Conservation (phyloP, 148 eudicot genomes). For the Heliosperma pusillum region DNA sequence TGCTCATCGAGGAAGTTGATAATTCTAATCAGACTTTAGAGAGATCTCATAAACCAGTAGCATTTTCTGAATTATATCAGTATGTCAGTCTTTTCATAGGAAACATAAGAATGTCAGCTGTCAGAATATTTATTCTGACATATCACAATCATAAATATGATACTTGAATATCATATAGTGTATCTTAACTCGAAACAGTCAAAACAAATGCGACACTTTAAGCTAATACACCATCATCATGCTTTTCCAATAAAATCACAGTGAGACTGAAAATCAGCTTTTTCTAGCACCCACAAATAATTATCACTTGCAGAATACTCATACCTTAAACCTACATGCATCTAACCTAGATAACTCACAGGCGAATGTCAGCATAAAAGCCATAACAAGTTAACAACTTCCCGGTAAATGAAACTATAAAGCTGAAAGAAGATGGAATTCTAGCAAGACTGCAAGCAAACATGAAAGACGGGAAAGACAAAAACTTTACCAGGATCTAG, state of each 20-base stretch:
- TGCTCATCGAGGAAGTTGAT: constrained; percentile 25
- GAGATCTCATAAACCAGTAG: background rate
- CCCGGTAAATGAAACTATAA: background rate
- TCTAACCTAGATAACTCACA: background rate
- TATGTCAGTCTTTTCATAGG: background rate
- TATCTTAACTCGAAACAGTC: background rate
- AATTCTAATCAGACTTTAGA: constrained; percentile 7
- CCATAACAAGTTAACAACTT: background rate
- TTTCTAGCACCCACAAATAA: background rate
- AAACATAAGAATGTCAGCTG: background rate
- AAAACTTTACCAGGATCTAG: constrained; percentile 85
- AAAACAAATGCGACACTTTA: background rate
- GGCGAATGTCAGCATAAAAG: background rate
- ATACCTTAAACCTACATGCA: background rate
- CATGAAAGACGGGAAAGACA: background rate
- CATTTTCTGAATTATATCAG: background rate
- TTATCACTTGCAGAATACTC: background rate
- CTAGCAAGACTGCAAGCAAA: background rate
- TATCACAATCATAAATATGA: too few relatives aligned
- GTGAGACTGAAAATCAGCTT: background rate
- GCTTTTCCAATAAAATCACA: constrained; percentile 1
- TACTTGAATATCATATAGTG: too few relatives aligned
- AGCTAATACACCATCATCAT: constrained; percentile 1
- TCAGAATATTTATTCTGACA: too few relatives aligned
- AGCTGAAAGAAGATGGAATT: background rate